phyloP scores from a whole-genome alignment of 176 grass and related monocot species.

The Saccharum spontaneum region DNA sequence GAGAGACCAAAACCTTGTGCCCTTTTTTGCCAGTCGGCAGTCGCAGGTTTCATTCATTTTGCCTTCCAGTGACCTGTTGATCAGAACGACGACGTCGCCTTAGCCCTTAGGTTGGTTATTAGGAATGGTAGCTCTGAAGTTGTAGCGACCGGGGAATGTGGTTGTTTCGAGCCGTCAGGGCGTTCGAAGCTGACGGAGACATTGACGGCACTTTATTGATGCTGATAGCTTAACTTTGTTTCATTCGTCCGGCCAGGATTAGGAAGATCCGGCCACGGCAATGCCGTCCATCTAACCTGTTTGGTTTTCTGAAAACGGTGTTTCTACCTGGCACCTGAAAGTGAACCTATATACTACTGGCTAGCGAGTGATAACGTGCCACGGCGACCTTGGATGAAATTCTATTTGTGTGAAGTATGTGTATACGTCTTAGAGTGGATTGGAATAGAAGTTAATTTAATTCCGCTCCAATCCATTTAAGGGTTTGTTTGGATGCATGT shows the following conservation, averaged over 20 bases:
- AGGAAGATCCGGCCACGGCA: neutral
- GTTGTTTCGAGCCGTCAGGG: neutral
- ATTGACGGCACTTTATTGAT: neutral
- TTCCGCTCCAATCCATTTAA: no score
- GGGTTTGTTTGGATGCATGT: no score
- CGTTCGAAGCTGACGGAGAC: neutral
- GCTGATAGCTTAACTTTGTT: neutral
- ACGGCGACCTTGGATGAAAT: neutral
- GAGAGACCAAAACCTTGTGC: no score
- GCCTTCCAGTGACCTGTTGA: neutral
- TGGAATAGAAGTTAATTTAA: no score
- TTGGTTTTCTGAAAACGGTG: neutral
- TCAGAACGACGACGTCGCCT: neutral
- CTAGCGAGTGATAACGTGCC: neutral
- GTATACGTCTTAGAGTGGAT: no score
- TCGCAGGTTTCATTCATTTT: neutral
- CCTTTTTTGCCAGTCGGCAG: neutral
- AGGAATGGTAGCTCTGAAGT: conserved; percentile 46
- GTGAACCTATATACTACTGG: neutral
- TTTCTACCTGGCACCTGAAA: neutral
- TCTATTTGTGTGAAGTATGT: neutral
- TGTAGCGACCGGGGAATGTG: conserved; percentile 44
- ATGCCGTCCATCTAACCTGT: neutral
- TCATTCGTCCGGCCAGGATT: neutral
- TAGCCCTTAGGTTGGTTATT: neutral